Conservation (phyloP, 2,329 filamentous ascomycete species). For the Talaromyces sp. region DNA sequence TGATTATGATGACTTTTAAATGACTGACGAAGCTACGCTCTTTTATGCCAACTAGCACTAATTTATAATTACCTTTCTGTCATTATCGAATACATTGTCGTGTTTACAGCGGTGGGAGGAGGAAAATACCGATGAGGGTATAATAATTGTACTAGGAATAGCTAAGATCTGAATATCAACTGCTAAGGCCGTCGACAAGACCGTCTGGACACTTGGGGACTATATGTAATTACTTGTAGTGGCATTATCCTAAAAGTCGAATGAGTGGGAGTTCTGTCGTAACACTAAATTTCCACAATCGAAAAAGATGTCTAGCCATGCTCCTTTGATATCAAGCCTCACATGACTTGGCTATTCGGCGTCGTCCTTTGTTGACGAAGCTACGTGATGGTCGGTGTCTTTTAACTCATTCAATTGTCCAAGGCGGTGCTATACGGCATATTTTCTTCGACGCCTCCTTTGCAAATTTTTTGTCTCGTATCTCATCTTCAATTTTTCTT, state of each 20-base stretch:
- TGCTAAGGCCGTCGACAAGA: no score
- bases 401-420: no score
- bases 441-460: not conserved
- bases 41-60: not conserved
- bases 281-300: no score
- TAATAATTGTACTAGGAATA: not conserved
- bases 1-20: not conserved
- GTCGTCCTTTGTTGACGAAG: no score
- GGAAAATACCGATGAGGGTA: no score
- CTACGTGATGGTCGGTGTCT: not conserved
- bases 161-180: not conserved
- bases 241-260: no score
- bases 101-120: not conserved
- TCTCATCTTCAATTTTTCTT: not conserved
- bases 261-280: no score
- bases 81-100: not conserved
- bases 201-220: no score
- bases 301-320: no score
- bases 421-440: not conserved
- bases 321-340: no score
- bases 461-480: not conserved
- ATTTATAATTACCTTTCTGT: not conserved
- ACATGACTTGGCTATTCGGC: no score
- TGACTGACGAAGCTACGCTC: not conserved
- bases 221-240: no score